These are phyloP conservation scores for Pigoraptor vietnamica DNA, from an alignment of 78 protist genomes.

Conservation along the genomic window DNA sequence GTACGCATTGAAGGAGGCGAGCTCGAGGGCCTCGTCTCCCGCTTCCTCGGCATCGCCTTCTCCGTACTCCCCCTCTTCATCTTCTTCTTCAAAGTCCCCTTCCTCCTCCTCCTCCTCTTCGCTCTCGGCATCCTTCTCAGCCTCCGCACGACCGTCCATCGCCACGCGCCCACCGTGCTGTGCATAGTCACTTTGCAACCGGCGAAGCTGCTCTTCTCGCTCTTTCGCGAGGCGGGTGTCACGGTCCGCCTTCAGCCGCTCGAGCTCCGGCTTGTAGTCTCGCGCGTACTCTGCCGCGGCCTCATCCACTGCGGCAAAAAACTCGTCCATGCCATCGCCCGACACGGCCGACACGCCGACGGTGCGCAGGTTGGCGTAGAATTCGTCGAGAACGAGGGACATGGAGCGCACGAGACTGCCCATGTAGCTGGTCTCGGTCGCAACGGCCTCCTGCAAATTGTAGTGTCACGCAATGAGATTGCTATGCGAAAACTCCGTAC, in stretches of 20 bases:
- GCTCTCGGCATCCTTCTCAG: background rate
- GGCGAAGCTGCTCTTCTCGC: background rate
- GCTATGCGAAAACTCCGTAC: no score
- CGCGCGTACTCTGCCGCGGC: slow-evolving; percentile 50
- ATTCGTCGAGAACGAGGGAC: slow-evolving; percentile 84
- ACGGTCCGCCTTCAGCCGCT: background rate
- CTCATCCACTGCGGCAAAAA: slow-evolving; percentile 45
- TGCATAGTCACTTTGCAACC: background rate
- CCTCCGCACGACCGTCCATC: background rate
- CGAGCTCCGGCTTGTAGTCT: slow-evolving; percentile 17
- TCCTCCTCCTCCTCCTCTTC: background rate
- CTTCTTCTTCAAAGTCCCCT: background rate
- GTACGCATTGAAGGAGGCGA: background rate
- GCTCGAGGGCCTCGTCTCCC: background rate
- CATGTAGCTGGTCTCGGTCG: slow-evolving; percentile 46
- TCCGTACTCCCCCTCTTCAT: background rate
- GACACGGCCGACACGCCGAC: slow-evolving; percentile 79
- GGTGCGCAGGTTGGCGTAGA: slow-evolving; percentile 46
- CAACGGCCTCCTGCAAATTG: slow-evolving; percentile 26
- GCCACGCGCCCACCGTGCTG: background rate
- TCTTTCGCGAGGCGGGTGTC: background rate
- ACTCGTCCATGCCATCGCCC: slow-evolving; percentile 73
- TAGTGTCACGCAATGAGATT: no score
- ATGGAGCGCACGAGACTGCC: slow-evolving; percentile 66
- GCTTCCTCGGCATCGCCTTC: background rate